Base-by-base conservation (phyloP, 768 basidiomycete species). In the Trametes cinnabarina region DNA sequence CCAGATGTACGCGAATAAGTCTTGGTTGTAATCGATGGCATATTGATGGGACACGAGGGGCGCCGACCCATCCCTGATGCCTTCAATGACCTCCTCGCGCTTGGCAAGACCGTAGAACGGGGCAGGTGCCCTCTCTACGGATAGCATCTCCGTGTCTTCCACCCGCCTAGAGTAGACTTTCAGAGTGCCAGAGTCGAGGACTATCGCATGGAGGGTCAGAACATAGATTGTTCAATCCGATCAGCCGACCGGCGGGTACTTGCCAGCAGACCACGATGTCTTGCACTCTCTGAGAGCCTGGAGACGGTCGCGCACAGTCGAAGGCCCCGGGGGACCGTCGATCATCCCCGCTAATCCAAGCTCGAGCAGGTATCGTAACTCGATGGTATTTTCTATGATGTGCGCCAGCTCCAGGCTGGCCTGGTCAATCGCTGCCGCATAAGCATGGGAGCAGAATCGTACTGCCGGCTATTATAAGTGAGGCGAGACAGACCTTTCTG, bases 301-400 rank as follows among this genome's bases (percentile, higher is more conserved):
- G 32, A 49, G 47, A 20, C 47, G 47, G 32, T 34, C 22, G 19
- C 47, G 47, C 3, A 49, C 19, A 12, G 65, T 54, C 28, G 68
- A n/a, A 1, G 46, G 28, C 1, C 40, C 46, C 5, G 62, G 46
- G 0, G 62, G 55, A 0, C 64, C 66, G 30, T 69, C 66, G 15
- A 68, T 40, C 44, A 72, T 55, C 4, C 63, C 61, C 26, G 70
- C 69, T 0, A 65, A 58, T 2, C 51, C 68, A 19, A 71, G 69
- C 56, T 72, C 70, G 53, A 72, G 59, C 32, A 34, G 46, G 40
- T 72, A 72, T 39, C 65, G 66, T 25, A 60, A 26, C 10, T 46
- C 44, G 2, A 46, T 48, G 14, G 56, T 32, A 10, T 47, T n/a
- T 15, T 42, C 41, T 10, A 67, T 46, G 25, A 57, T 22, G 9